Percentiles rank a stretch among this genome's conserved stretches.
phyloP scores from a whole-genome alignment of 139 green algal species.

The Picochlorum costavermella region DNA sequence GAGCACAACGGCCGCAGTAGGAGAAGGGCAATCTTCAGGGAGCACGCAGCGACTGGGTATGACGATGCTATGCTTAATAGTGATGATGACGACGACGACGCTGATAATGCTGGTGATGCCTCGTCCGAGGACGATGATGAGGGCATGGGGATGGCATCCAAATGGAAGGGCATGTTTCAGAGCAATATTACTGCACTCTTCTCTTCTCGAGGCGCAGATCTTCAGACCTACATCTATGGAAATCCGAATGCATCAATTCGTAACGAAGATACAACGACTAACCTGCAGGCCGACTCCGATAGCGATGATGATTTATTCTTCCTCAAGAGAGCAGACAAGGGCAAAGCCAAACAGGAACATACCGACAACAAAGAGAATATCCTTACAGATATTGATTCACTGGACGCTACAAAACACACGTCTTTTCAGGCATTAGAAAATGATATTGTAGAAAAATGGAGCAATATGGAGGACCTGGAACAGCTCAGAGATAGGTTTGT shows the following conservation, averaged over 20 bases:
- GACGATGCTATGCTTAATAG: slow-evolving; percentile 5
- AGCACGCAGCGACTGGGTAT: slow-evolving; percentile 7
- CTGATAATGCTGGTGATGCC: slow-evolving; percentile 13
- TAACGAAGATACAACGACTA: background rate
- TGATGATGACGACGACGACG: slow-evolving; percentile 23
- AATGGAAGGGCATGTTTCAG: slow-evolving; percentile 53
- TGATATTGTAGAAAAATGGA: slow-evolving; percentile 10
- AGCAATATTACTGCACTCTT: slow-evolving; percentile 36
- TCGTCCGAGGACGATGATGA: slow-evolving; percentile 21
- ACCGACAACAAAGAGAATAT: background rate
- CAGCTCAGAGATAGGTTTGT: slow-evolving; percentile 60
- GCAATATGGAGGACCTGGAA: slow-evolving; percentile 36
- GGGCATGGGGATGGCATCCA: slow-evolving; percentile 31
- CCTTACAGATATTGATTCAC: slow-evolving; percentile 6
- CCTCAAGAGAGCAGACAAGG: slow-evolving; percentile 29
- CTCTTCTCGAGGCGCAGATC: slow-evolving; percentile 27
- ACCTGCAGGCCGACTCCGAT: slow-evolving; percentile 8
- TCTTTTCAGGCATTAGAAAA: background rate
- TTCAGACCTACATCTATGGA: slow-evolving; percentile 51
- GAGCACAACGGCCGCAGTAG: slow-evolving; percentile 23
- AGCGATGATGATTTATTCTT: slow-evolving; percentile 42
- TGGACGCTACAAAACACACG: slow-evolving; percentile 21
- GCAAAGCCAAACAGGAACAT: slow-evolving; percentile 8
- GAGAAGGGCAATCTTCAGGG: slow-evolving; percentile 27
- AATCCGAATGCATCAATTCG: slow-evolving; percentile 5